phyloP scores from a whole-genome alignment of 2,329 filamentous ascomycete species.

The Teratosphaeriaceae sp. region DNA sequence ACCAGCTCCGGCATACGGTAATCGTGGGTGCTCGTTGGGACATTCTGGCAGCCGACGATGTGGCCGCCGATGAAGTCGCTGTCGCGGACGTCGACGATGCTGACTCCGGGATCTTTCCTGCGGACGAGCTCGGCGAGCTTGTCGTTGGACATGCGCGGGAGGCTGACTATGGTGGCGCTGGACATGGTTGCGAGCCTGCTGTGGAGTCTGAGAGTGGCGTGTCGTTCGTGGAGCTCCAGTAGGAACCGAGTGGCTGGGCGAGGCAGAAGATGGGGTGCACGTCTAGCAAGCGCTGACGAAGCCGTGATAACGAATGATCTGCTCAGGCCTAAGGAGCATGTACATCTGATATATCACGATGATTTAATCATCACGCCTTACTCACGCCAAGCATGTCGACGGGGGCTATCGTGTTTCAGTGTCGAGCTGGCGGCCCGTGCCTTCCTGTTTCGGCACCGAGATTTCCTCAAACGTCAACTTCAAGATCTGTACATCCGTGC shows the following conservation, averaged over 20 bases:
- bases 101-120: constrained; percentile 40
- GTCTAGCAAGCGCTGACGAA: neutral
- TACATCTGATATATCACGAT: too few species aligned
- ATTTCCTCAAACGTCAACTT: too few species aligned
- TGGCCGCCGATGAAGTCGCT: constrained; percentile 87
- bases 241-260: too few species aligned
- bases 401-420: too few species aligned
- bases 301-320: neutral
- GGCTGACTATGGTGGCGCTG: constrained; percentile 40
- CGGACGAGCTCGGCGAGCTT: constrained; percentile 58
- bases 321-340: too few species aligned
- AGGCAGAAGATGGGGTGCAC: neutral
- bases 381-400: too few species aligned
- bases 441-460: too few species aligned
- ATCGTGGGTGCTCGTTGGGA: constrained; percentile 68
- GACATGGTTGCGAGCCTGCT: neutral
- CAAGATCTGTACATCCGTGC: too few species aligned
- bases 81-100: constrained; percentile 85
- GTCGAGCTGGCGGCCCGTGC: too few species aligned
- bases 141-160: constrained; percentile 62
- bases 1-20: constrained; percentile 75
- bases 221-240: too few species aligned
- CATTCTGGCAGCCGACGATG: constrained; percentile 69
- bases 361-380: too few species aligned
- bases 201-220: neutral